Percentiles rank a stretch among this genome's conserved stretches.
Evolutionary conservation across 2,329 filamentous ascomycete genomes (phyloP).

Genomic region (Neobulgaria alba): DNA sequence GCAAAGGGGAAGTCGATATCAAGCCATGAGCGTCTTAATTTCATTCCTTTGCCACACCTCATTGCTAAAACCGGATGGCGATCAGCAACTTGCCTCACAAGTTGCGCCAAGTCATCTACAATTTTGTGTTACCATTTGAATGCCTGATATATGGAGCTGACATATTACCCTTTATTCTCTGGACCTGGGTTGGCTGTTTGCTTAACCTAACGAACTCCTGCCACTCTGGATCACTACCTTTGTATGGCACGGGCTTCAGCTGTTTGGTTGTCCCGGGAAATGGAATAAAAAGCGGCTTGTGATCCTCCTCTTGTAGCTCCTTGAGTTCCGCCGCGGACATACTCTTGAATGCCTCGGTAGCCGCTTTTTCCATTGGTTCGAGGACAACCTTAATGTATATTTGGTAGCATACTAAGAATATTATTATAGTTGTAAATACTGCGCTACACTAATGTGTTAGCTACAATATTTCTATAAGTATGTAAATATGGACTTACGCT

Average conservation of each 20-base stretch:
- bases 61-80: slow-evolving; percentile 35
- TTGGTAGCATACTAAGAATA: slow-evolving; percentile 30
- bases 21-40: slow-evolving; percentile 46
- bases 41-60: slow-evolving; percentile 40
- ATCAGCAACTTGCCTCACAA: slow-evolving; percentile 36
- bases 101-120: slow-evolving; percentile 38
- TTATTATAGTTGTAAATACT: not conserved
- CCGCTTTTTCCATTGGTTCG: slow-evolving; percentile 33
- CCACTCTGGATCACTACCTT: slow-evolving; percentile 55
- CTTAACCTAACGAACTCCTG: slow-evolving; percentile 49
- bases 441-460: not conserved
- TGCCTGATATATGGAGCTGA: not conserved
- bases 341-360: slow-evolving; percentile 32
- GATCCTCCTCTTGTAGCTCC: slow-evolving; percentile 36
- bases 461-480: not conserved
- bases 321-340: slow-evolving; percentile 30
- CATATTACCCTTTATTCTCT: slow-evolving; percentile 19
- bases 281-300: slow-evolving; percentile 48
- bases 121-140: not conserved
- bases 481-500: slow-evolving; percentile 10
- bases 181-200: slow-evolving; percentile 40
- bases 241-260: slow-evolving; percentile 42
- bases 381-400: slow-evolving; percentile 40
- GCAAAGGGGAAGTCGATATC: slow-evolving; percentile 50
- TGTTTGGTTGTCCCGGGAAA: slow-evolving; percentile 49